Base-by-base conservation (phyloP, 495 filamentous ascomycete genomes). In the Apodospora peruviana region DNA sequence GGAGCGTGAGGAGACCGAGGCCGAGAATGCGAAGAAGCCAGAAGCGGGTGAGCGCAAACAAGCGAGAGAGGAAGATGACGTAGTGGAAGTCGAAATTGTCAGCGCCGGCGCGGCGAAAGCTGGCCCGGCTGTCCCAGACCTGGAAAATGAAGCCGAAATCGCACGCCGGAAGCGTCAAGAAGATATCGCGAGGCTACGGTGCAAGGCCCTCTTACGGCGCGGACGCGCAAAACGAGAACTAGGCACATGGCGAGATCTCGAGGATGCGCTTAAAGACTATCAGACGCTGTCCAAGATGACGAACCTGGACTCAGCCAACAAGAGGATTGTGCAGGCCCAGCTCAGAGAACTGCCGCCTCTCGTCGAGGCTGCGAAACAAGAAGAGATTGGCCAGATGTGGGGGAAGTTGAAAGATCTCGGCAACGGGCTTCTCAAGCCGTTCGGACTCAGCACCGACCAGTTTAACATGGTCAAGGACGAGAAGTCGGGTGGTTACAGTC, bases 351-450 rank as follows among this genome's bases (percentile, higher is more conserved):
- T 96, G 11, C 85, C 86, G 2, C 68, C 72, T 19, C 75, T 74
- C 52, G 80, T 89, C 35, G 85, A 89, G 38, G 75, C 76, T 27
- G 90, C 90, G 2, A 83, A 85, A 65, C 83, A 93, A 57, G 83
- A 75, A 58, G 93, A 98, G 67, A 89, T 90, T 77, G 81, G 74
- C 5, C 91, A 98, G 66, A 95, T 96, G 87, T 90, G 96, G 87
- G 87, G 83, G 20, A 96, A 96, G 69, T 67, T 98, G 67, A 96
- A 95, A 67, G 82, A 87, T 75, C 73, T 98, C 46, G 91, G 91
- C 2, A 95, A 98, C 68, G 87, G 89, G 1, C 75, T 98, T 36
- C 68, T 98, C 32, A 95, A 86, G 59, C 91, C 91, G 1, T 98
- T 96, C 71, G 91, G 91, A 16, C 68, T 98, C 46, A 90, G 83